Evolutionary conservation across 73 alveolate species (phyloP).

Genomic region (Paramecium primaurelia): DNA sequence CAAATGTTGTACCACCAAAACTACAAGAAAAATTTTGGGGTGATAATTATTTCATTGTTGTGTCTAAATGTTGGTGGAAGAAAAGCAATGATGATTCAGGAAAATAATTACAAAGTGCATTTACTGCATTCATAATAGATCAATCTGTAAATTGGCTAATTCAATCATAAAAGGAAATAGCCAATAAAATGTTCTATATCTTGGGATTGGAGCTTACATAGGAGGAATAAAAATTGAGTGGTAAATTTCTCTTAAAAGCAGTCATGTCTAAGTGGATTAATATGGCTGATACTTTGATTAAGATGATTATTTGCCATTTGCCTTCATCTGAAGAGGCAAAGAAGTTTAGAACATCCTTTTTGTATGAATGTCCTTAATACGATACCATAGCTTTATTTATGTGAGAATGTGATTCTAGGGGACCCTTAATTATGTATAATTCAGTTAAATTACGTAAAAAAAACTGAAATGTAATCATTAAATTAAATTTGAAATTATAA

Average conservation of each 20-base stretch:
- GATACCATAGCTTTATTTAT: slow-evolving; percentile 90
- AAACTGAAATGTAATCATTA: no score
- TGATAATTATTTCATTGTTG: no score
- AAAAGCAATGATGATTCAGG: no score
- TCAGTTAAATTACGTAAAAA: no score
- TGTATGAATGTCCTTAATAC: slow-evolving; percentile 91
- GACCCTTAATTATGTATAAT: slow-evolving; percentile 92
- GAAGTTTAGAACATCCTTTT: slow-evolving; percentile 78
- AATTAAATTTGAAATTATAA: no score
- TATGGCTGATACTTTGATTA: slow-evolving; percentile 85
- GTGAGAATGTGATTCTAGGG: slow-evolving; percentile 92
- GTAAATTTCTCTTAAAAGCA: slow-evolving; percentile 70
- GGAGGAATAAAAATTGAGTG: slow-evolving; percentile 71
- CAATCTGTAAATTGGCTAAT: background rate
- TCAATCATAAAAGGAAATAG: slow-evolving; percentile 69
- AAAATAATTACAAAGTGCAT: no score
- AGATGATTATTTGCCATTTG: slow-evolving; percentile 81
- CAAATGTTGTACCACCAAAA: no score
- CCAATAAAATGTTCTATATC: slow-evolving; percentile 49
- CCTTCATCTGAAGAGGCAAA: slow-evolving; percentile 94
- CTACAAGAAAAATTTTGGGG: no score
- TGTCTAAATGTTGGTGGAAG: no score
- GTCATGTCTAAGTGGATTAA: slow-evolving; percentile 86
- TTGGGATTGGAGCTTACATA: slow-evolving; percentile 88
- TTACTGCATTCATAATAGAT: no score